Base-by-base conservation (phyloP, 441 rosid genomes). In the Bocquillonia castaneifolia region DNA sequence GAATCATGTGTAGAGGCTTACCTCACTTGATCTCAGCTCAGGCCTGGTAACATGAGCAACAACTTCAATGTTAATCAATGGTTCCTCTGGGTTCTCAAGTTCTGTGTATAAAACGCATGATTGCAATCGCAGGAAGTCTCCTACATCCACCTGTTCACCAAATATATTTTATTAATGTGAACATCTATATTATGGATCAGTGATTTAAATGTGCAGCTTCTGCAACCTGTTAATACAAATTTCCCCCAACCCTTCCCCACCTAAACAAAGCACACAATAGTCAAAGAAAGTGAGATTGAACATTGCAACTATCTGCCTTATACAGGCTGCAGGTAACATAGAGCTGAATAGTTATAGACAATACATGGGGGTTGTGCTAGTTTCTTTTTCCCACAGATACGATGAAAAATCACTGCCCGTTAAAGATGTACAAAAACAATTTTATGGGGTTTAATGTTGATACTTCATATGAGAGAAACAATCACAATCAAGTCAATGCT, bases 21-120 rank as follows among this genome's bases (percentile, higher is more conserved):
- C 97, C 93, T 91, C 96, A 42, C 97, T 85, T 18, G 88, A 80
- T 70, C 92, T 83, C 47, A 88, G 70, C 85, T 91, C 97, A 25
- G 96, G 93, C 67, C 86, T 84, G 20, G 92, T 84, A 76, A 89
- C 97, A 78, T 91, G 96, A 10, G 97, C 97, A 42, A 87, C 92
- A 61, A 86, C 97, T 83, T 91, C 97, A 10, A 91, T 76, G 52
- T 72, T 85, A 44, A 91, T 89, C 45, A 89, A 75, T n/a, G 97
- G 94, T 65, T 77, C 82, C 26, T 83, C 89, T 12, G 83, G 73
- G 70, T 85, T 80, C 70, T 82, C 85, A 1, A 74, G 77, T 72
- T 89, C 86, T 54, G 97, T 83, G 87, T 81, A 86, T 37, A 91
- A 81, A 61, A 89, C 88, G 68, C 93, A 85, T 0, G 97, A 91